phyloP scores from a whole-genome alignment of 2,329 filamentous ascomycete genomes.

The Chaetomiaceae sp. region DNA sequence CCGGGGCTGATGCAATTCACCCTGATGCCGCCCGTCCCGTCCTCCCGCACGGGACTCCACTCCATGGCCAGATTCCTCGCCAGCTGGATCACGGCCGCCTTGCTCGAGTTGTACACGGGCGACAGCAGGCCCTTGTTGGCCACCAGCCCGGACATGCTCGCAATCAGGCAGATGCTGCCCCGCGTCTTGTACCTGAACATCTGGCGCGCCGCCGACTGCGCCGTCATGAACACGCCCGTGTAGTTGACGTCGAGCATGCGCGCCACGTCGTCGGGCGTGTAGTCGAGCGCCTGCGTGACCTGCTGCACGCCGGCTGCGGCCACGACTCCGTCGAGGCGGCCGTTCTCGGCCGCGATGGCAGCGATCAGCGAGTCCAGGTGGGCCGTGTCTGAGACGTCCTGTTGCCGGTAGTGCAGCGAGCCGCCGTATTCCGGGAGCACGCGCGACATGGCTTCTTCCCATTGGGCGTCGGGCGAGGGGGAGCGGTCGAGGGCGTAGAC shows the following conservation, averaged over 20 bases:
- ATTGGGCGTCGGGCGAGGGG: constrained; percentile 42
- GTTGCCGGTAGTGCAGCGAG: constrained; percentile 67
- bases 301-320: constrained; percentile 70
- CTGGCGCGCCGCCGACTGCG: constrained; percentile 77
- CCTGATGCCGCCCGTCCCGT: constrained; percentile 63
- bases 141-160: constrained; percentile 63
- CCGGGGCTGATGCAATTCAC: constrained; percentile 79
- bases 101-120: constrained; percentile 71
- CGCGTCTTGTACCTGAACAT: constrained; percentile 55
- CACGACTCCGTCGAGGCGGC: constrained; percentile 73
- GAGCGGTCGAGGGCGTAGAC: constrained; percentile 65
- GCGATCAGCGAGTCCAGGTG: constrained; percentile 63
- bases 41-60: constrained; percentile 42
- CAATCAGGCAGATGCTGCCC: constrained; percentile 63
- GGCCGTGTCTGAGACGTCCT: constrained; percentile 74
- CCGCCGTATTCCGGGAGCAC: constrained; percentile 64
- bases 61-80: constrained; percentile 66
- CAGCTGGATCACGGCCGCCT: constrained; percentile 69
- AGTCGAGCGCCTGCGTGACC: constrained; percentile 77
- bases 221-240: constrained; percentile 78
- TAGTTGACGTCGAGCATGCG: constrained; percentile 81
- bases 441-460: constrained; percentile 57
- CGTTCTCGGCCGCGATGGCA: constrained; percentile 63
- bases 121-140: constrained; percentile 57
- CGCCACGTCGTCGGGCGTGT: constrained; percentile 68